Base-by-base conservation (phyloP, 192 early-diverging fungal genomes). In the Gigaspora rosea region DNA sequence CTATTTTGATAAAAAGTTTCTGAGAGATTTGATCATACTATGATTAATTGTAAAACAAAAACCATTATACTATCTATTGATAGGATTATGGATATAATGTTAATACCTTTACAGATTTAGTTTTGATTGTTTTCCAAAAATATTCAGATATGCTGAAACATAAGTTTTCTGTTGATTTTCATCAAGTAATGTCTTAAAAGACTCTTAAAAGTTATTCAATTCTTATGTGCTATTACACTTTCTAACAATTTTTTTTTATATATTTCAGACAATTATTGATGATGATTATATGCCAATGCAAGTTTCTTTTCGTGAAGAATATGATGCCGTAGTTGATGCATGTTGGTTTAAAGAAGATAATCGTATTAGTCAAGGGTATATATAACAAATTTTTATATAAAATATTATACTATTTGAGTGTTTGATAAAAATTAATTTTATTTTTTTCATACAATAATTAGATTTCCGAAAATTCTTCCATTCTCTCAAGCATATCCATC, bases 281-380 rank as follows among this genome's bases (percentile, higher is more conserved):
- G 94, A 95, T 80, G 91, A 94, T 75, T 96, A 90, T 78, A 89
- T 88, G 71, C 94, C 92, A 20, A 90, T 94, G 88, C 83, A 87
- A 22, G 88, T 94, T 13, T 83, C 88, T 58, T 87, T 83, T 62
- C 83, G 87, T 35, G 85, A 86, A 22, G 92, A 95, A 58, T 85
- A 90, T 68, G 83, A 88, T 46, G 74, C 88, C 16, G 86, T 95
- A 11, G 84, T 87, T 71, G 83, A 80, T 58, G 89, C 87, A 36
- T 90, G 91, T 79, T 86, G 89, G 62, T 88, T 90, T 78, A 83
- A 86, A 78, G 85, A 90, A 59, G 87, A 89, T 75, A 77, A 78
- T 15, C 81, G 79, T 35, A 75, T 79, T 10, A 78, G 71, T 32
- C 71, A 73, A 47, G 57, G 54, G 71, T 59, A 56, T 41, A 56